Evolutionary conservation across 148 eudicot genomes (phyloP).

Genomic region (Rhododendron ferrugineum): DNA sequence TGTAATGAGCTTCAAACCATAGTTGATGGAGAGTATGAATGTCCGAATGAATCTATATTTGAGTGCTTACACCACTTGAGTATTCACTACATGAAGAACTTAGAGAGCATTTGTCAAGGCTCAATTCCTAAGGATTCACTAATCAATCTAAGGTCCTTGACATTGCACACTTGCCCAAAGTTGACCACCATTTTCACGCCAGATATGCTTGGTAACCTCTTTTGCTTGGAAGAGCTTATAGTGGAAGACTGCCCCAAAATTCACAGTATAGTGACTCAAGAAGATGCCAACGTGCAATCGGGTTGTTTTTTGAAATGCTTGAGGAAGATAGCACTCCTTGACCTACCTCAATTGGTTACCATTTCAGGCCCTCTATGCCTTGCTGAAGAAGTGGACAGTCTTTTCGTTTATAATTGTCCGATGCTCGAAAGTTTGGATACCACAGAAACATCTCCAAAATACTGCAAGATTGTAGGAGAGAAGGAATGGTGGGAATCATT

Average conservation of each 20-base stretch:
- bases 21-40: background rate
- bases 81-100: slow-evolving; percentile 15
- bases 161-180: too few species aligned
- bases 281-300: background rate
- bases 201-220: too few species aligned
- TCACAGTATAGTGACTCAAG: background rate
- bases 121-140: too few species aligned
- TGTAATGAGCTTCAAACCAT: slow-evolving; percentile 15
- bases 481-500: slow-evolving; percentile 16
- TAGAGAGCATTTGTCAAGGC: slow-evolving; percentile 9
- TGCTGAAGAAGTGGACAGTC: background rate
- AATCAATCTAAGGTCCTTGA: too few species aligned
- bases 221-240: too few species aligned
- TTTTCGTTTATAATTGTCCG: background rate
- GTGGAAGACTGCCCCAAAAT: too few species aligned
- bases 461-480: slow-evolving; percentile 10
- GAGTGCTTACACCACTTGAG: background rate
- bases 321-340: slow-evolving; percentile 11
- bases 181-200: too few species aligned
- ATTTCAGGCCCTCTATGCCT: background rate
- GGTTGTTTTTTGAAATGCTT: background rate
- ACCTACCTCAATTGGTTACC: slow-evolving; percentile 10
- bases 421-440: background rate
- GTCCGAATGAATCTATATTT: background rate
- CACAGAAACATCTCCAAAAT: background rate